phyloP scores from a whole-genome alignment of 352 stramenopile genomes.

The Pythium aphanidermatum region DNA sequence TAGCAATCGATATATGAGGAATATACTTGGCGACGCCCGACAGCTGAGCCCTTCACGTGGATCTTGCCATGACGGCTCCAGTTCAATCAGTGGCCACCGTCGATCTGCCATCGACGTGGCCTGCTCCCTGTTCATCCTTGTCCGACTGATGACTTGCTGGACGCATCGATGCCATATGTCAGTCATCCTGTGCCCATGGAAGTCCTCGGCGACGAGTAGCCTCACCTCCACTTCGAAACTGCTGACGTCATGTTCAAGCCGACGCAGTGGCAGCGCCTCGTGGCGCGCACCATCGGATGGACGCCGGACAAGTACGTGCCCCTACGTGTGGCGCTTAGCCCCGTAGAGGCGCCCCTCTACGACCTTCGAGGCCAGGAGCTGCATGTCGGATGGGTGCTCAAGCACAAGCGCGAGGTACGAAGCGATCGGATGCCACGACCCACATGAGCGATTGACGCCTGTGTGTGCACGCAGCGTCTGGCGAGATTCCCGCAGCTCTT shows the following conservation, averaged over 20 bases:
- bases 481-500: constrained; percentile 13
- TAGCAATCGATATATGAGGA: too few relatives aligned
- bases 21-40: too few relatives aligned
- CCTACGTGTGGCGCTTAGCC: constrained; percentile 39
- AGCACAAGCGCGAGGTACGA: constrained; percentile 20
- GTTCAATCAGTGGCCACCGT: constrained; percentile 18
- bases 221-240: too few relatives aligned
- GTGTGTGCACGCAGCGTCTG: background rate
- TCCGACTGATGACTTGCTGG: too few relatives aligned
- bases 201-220: too few relatives aligned
- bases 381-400: constrained; percentile 18
- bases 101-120: constrained; percentile 25
- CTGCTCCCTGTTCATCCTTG: constrained; percentile 37
- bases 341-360: constrained; percentile 1
- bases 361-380: background rate
- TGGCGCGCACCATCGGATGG: constrained; percentile 39
- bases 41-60: too few relatives aligned
- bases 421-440: background rate
- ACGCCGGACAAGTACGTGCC: constrained; percentile 36
- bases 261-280: constrained; percentile 20
- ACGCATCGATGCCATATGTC: too few relatives aligned
- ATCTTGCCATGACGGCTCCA: too few relatives aligned
- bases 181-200: too few relatives aligned
- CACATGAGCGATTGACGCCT: background rate
- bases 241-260: constrained; percentile 5